Percentiles rank a stretch among this genome's conserved stretches.
phyloP scores from a whole-genome alignment of 164 flowering plant genomes.

The Stephania yunnanensis region DNA sequence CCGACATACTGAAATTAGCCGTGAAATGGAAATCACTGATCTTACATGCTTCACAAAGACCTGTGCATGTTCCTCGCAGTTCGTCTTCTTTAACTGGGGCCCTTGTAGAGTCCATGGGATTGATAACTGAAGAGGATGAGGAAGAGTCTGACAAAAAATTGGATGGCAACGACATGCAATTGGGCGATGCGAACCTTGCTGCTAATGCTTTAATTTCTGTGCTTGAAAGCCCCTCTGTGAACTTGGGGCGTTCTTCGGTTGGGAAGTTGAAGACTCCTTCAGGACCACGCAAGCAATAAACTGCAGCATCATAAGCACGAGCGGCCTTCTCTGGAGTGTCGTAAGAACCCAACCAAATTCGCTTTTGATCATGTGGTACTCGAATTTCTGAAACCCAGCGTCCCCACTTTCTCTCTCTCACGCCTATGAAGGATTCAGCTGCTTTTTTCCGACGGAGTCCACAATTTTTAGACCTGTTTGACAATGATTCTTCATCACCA shows the following conservation, averaged over 20 bases:
- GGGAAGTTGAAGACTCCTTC: conserved; percentile 28
- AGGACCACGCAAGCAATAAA: conserved; percentile 27
- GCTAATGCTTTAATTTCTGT: conserved; percentile 10
- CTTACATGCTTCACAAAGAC: background rate
- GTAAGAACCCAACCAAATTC: conserved; percentile 48
- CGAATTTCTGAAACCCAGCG: conserved; percentile 42
- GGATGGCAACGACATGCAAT: background rate
- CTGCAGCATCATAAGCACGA: conserved; percentile 39
- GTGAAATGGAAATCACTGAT: background rate
- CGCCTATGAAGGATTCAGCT: conserved; percentile 23
- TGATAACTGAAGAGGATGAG: background rate
- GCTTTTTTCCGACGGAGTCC: background rate
- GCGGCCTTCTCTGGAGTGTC: conserved; percentile 43
- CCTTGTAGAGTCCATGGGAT: background rate
- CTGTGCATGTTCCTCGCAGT: background rate
- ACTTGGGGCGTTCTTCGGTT: conserved; percentile 11
- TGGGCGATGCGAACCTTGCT: conserved; percentile 6
- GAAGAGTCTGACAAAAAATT: background rate
- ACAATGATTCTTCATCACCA: background rate
- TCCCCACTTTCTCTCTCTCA: conserved; percentile 39
- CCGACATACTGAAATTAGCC: background rate
- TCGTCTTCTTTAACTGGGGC: background rate
- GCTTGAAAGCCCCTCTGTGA: conserved; percentile 10
- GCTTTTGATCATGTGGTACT: conserved; percentile 25
- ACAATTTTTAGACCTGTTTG: background rate